phyloP scores from a whole-genome alignment of 2,329 filamentous ascomycete genomes.

The Hypoxylon sp. region DNA sequence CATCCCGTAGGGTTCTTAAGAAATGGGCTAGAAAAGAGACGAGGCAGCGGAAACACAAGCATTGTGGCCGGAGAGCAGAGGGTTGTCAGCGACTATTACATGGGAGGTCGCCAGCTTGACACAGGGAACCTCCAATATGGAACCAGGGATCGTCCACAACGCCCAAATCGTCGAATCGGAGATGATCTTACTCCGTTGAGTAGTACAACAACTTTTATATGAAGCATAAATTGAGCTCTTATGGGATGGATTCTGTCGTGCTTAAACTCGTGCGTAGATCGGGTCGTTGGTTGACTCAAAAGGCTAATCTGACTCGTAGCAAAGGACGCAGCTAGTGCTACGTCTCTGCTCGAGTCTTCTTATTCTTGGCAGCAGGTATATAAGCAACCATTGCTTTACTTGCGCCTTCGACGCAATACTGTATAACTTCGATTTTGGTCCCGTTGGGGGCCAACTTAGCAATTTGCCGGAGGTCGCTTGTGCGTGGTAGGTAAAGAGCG shows the following conservation, averaged over 20 bases:
- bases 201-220: constrained; percentile 32
- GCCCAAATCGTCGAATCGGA: constrained; percentile 10
- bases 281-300: background rate
- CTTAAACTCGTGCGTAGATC: background rate
- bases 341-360: constrained; percentile 29
- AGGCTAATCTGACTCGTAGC: background rate
- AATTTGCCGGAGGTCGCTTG: constrained; percentile 85
- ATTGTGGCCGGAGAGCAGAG: constrained; percentile 23
- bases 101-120: constrained; percentile 11
- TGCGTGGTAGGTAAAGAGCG: constrained; percentile 88
- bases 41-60: constrained; percentile 22
- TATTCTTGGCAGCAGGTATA: constrained; percentile 59
- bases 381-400: constrained; percentile 85
- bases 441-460: constrained; percentile 67
- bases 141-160: background rate
- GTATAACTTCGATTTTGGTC: constrained; percentile 78
- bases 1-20: constrained; percentile 50
- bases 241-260: constrained; percentile 8
- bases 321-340: constrained; percentile 2
- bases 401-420: constrained; percentile 92
- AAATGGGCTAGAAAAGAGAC: constrained; percentile 41
- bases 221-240: constrained; percentile 20
- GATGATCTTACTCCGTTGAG: constrained; percentile 17
- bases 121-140: background rate
- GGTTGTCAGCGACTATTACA: constrained; percentile 15